Evolutionary conservation across 352 stramenopile genomes (phyloP).

Genomic region (Thalassiosira gravida): DNA sequence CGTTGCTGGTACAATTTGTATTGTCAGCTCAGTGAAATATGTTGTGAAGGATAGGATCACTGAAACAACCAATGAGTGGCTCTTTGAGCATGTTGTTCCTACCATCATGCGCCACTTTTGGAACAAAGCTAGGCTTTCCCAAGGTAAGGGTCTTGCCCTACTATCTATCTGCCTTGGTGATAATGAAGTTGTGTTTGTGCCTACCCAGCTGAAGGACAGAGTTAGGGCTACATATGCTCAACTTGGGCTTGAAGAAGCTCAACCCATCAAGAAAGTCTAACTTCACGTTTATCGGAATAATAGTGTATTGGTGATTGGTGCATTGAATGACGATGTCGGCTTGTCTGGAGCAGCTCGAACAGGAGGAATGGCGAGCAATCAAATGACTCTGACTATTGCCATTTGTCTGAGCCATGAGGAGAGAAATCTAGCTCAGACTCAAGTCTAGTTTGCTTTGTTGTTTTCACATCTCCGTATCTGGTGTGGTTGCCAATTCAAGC

Average conservation of each 20-base stretch:
- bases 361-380: not conserved
- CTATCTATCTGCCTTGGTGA: conserved; percentile 11
- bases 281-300: conserved; percentile 21
- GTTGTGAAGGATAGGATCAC: conserved; percentile 13
- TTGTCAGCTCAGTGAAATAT: conserved; percentile 24
- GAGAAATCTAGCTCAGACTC: not conserved
- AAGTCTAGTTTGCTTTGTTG: not conserved
- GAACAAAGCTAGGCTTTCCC: conserved; percentile 12
- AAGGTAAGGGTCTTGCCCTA: conserved; percentile 8
- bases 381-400: too few species aligned
- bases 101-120: conserved; percentile 8
- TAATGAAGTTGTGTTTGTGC: not conserved
- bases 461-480: not conserved
- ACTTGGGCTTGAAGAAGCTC: conserved; percentile 10
- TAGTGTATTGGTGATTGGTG: conserved; percentile 17
- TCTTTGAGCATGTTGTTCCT: conserved; percentile 20
- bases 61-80: conserved; percentile 15
- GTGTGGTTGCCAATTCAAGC: conserved; percentile 4
- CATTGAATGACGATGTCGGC: not conserved
- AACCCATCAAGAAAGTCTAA: conserved; percentile 26
- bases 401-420: too few species aligned
- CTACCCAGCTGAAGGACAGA: not conserved
- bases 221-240: conserved; percentile 2
- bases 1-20: conserved; percentile 21
- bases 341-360: not conserved